Evolutionary conservation across 306 rosid species (phyloP).

Genomic region (Psophocarpus tetragonolobus): DNA sequence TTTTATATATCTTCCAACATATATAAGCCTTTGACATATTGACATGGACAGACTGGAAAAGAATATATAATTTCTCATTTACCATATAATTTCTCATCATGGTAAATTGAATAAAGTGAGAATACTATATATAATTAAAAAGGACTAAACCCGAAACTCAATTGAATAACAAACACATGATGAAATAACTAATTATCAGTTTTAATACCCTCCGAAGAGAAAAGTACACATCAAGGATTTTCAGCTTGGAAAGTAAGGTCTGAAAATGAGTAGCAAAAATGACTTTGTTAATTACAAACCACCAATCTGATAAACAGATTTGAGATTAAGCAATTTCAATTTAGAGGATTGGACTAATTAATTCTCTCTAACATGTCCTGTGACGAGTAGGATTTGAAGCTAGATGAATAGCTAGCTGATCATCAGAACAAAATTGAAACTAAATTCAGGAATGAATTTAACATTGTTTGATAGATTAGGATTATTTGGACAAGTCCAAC

Average conservation of each 20-base stretch:
- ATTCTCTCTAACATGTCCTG: no score
- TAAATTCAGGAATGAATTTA: not conserved
- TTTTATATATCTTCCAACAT: not conserved
- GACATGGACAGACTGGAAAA: not conserved
- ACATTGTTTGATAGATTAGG: not conserved
- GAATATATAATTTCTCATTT: no score
- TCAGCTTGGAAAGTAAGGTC: not conserved
- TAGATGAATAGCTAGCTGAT: not conserved
- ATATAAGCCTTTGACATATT: no score
- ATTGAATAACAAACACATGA: not conserved
- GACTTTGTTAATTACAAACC: not conserved
- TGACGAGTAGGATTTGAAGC: not conserved
- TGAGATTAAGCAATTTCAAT: not conserved
- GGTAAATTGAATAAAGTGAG: not conserved
- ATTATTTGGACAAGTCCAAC: not conserved
- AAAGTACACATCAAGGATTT: no score
- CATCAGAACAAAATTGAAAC: not conserved
- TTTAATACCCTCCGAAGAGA: not conserved
- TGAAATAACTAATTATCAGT: not conserved
- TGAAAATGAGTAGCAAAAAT: not conserved
- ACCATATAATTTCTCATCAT: no score
- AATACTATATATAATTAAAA: not conserved
- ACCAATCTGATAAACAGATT: not conserved
- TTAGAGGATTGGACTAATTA: not conserved
- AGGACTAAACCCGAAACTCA: not conserved